Percentiles rank a stretch among this genome's conserved stretches.
Evolutionary conservation across 305 asterid species (phyloP).

Genomic region (Fraxinus albicans): DNA sequence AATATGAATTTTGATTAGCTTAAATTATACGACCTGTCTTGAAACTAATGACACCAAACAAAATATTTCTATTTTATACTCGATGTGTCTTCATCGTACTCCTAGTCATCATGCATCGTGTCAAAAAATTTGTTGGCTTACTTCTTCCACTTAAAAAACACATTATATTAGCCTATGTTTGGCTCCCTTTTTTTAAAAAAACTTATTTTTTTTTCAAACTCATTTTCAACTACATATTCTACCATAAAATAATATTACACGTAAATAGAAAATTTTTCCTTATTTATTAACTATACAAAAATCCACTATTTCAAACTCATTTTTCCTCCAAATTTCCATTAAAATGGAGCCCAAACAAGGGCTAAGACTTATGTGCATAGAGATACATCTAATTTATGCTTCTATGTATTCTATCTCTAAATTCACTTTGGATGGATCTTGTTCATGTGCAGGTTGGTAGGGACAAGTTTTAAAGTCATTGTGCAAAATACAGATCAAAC

Average conservation of each 20-base stretch:
- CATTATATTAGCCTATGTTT: background rate
- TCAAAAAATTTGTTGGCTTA: no score
- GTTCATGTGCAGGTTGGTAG: conserved; percentile 30
- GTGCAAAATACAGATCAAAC: conserved; percentile 30
- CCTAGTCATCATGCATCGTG: background rate
- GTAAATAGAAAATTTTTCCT: no score
- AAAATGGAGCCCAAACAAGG: background rate
- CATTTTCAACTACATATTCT: no score
- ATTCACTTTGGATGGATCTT: background rate
- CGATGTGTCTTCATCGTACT: background rate
- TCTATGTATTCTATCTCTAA: background rate
- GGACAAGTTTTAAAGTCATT: conserved; percentile 36
- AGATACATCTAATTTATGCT: background rate
- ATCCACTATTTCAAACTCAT: no score
- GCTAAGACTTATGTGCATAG: background rate
- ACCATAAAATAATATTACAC: no score
- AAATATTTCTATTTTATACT: background rate
- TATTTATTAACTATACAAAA: no score
- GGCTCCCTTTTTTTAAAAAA: no score
- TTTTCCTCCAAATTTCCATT: no score
- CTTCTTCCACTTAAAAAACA: background rate
- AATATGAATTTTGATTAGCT: no score
- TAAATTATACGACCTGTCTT: background rate
- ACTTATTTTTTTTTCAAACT: no score
- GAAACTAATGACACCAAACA: background rate